phyloP scores from a whole-genome alignment of 2,329 filamentous ascomycete species.

The Immersiporthe knoxdaviesiana region DNA sequence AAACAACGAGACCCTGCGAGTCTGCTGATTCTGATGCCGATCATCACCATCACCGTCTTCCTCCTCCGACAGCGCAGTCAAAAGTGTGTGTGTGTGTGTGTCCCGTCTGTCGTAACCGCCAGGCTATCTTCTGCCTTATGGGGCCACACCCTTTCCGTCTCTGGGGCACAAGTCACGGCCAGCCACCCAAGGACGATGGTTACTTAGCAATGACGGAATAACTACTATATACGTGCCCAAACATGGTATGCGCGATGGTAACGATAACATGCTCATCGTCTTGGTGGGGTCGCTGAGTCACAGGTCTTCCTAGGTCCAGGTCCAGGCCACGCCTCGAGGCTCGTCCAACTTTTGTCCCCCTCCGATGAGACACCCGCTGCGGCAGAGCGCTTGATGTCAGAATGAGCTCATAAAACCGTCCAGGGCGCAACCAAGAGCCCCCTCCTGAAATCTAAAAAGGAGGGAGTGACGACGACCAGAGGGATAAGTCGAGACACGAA shows the following conservation, averaged over 20 bases:
- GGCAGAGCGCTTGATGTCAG: slow-evolving; percentile 11
- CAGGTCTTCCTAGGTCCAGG: not conserved
- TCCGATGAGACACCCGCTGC: not conserved
- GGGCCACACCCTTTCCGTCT: not conserved
- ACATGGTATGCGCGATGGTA: not conserved
- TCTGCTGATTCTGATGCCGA: not conserved
- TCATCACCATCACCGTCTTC: slow-evolving; percentile 15
- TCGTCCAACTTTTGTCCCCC: not conserved
- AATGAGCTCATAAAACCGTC: slow-evolving; percentile 1
- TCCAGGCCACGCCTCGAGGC: not conserved
- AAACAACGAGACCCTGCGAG: not conserved
- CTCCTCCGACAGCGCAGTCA: not conserved
- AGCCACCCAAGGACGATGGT: not conserved
- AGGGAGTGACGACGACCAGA: slow-evolving; percentile 18
- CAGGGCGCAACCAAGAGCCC: slow-evolving; percentile 15
- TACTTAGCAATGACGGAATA: not conserved
- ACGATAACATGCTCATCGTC: not conserved
- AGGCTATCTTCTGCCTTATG: not conserved
- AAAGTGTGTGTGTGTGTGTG: not conserved
- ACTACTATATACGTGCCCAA: not conserved
- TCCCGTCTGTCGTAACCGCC: not conserved
- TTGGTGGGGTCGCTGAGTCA: not conserved
- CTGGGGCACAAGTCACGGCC: not conserved
- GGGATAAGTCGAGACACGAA: slow-evolving; percentile 21
- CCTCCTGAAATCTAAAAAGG: slow-evolving; percentile 28